Base-by-base conservation (phyloP, 2,329 filamentous ascomycete species). In the Colletotrichum caudatum region DNA sequence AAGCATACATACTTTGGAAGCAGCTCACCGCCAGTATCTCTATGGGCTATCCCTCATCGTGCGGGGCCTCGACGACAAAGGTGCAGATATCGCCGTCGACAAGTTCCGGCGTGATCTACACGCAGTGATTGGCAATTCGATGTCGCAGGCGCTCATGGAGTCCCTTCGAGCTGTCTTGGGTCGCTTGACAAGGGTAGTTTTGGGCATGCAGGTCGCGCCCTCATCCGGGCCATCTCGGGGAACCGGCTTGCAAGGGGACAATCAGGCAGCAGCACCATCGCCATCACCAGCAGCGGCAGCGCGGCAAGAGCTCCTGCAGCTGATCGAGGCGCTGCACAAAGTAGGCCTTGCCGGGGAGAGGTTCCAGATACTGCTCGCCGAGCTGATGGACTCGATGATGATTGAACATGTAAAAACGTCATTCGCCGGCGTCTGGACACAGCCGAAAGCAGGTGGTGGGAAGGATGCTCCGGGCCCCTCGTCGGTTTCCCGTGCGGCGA, bases 281-380 rank as follows among this genome's bases (percentile, higher is more conserved):
- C 33, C 69, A 46, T 33, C 51, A 29, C 41, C 69, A 20, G 54
- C 69, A 23, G 78, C 82, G 3, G 79, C 76, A 62, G 83, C 87
- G 68, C 83, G 85, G 46, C 81, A 84, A 41, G 85, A 88, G 61
- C 81, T 93, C 58, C 80, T 89, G 39, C 78, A 84, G 51, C 80
- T 93, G 23, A 82, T 92, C 2, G 85, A 87, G 60, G 87, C 88
- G 11, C 81, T 94, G 20, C 83, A 87, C 74, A 85, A 87, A 58
- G 89, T 94, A 29, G 93, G 92, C 0, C 82, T 94, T 23, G 90
- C 90, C 1, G 91, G 91, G 35, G 90, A 93, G 76, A 85, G 83
- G 60, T 92, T 93, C 63, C 91, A 94, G 76, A 87, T 92, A 39
- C 84, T 92, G 46, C 91, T 94, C 76, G 93, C 92, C 20, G 90